phyloP scores from a whole-genome alignment of 2,329 filamentous ascomycete species.

The Berkeleyomyces basicola region DNA sequence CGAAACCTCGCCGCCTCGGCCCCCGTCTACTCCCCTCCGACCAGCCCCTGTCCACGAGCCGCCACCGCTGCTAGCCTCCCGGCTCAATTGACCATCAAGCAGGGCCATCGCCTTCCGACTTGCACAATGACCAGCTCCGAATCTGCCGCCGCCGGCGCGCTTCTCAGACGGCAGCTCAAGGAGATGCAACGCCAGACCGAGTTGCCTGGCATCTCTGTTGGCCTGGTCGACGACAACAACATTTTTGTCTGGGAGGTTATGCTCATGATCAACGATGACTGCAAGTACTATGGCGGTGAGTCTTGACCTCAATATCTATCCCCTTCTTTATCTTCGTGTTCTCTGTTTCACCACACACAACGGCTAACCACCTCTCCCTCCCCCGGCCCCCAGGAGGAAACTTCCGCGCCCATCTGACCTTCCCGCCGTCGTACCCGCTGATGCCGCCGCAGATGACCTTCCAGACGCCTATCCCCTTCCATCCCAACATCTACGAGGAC shows the following conservation, averaged over 20 bases:
- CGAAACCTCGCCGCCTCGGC: too few relatives aligned
- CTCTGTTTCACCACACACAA: background rate
- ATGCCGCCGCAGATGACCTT: constrained; percentile 83
- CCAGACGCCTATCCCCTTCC: constrained; percentile 66
- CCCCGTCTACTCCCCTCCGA: too few relatives aligned
- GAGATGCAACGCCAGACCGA: constrained; percentile 86
- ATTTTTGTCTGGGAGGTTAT: constrained; percentile 98
- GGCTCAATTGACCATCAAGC: too few relatives aligned
- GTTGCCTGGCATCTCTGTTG: constrained; percentile 86
- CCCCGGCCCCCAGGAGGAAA: constrained; percentile 50
- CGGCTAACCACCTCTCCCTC: background rate
- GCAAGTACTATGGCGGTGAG: constrained; percentile 81
- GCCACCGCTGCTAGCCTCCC: too few relatives aligned
- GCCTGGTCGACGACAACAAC: constrained; percentile 67
- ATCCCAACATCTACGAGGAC: constrained; percentile 81
- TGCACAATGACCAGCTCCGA: constrained; percentile 26
- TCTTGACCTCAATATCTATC: constrained; percentile 11
- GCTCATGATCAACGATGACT: constrained; percentile 94
- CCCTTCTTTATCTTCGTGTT: background rate
- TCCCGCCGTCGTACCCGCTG: constrained; percentile 73
- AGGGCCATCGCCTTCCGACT: background rate
- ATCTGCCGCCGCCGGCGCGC: constrained; percentile 44
- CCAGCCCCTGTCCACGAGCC: too few relatives aligned
- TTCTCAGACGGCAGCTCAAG: constrained; percentile 76
- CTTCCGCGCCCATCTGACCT: constrained; percentile 71